These are phyloP conservation scores for Globomyces pollinis-pini DNA, from an alignment of 192 early-diverging fungal species.

Conservation along the genomic window DNA sequence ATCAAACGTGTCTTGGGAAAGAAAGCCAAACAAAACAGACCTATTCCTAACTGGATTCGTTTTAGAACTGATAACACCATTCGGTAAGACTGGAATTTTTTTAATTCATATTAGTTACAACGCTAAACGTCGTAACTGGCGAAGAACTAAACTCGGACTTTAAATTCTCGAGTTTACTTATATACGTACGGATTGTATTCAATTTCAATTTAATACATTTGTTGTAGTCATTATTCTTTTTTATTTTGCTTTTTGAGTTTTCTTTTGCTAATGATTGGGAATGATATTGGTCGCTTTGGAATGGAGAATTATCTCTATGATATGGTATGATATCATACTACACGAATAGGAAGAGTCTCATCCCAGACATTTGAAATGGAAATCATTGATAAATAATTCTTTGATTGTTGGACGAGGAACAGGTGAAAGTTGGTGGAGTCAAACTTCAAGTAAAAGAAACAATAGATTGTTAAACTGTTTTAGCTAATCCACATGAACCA, in stretches of 20 bases:
- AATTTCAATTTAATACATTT: slow-evolving; percentile 5
- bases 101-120: slow-evolving; percentile 67
- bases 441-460: too few relatives aligned
- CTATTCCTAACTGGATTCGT: slow-evolving; percentile 96
- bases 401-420: background rate
- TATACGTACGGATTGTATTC: slow-evolving; percentile 5
- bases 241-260: background rate
- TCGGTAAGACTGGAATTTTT: too few relatives aligned
- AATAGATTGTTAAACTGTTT: too few relatives aligned
- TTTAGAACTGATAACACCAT: slow-evolving; percentile 91
- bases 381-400: background rate
- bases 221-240: background rate
- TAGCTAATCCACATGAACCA: too few relatives aligned
- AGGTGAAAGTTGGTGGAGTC: background rate
- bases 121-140: slow-evolving; percentile 98
- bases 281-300: slow-evolving; percentile 1
- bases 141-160: slow-evolving; percentile 94
- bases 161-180: slow-evolving; percentile 42
- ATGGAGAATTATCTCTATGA: background rate
- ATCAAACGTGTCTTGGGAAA: slow-evolving; percentile 98
- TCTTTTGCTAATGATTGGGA: background rate
- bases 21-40: slow-evolving; percentile 98
- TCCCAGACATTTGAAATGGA: background rate
- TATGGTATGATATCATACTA: too few relatives aligned
- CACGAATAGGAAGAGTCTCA: background rate